Conservation (phyloP, 2,329 filamentous ascomycete genomes). For the Epichloe amarillans region DNA sequence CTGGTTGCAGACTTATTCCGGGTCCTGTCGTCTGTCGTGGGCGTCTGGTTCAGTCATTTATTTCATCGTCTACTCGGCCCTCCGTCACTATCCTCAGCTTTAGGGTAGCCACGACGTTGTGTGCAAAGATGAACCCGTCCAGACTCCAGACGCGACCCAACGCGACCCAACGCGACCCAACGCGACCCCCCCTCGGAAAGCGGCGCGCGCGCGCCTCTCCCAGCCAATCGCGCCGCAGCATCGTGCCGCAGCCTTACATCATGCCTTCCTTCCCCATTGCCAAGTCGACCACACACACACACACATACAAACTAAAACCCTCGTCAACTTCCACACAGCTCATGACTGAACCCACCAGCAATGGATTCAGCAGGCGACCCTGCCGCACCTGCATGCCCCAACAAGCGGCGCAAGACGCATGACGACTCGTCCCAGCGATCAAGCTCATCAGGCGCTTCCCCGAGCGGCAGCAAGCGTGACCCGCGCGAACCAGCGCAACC, state of each 20-base stretch:
- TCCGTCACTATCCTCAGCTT: too few relatives aligned
- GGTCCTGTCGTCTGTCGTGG: too few relatives aligned
- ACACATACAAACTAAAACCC: neutral
- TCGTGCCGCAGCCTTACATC: neutral
- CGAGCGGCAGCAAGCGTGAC: neutral
- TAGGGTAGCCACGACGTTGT: too few relatives aligned
- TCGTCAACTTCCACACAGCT: neutral
- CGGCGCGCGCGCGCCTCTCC: neutral
- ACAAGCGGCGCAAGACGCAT: slow-evolving; percentile 21
- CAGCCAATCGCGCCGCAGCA: neutral
- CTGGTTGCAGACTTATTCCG: too few relatives aligned
- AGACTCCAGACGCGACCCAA: too few relatives aligned
- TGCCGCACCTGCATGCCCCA: slow-evolving; percentile 13
- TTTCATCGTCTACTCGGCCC: too few relatives aligned
- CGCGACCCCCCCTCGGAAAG: too few relatives aligned
- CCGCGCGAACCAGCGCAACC: neutral
- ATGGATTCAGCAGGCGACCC: slow-evolving; percentile 19
- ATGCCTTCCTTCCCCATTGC: slow-evolving; percentile 1
- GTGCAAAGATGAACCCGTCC: too few relatives aligned
- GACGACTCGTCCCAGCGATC: slow-evolving; percentile 16
- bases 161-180: too few relatives aligned
- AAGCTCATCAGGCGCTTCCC: slow-evolving; percentile 11
- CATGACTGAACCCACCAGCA: neutral
- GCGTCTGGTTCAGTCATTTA: too few relatives aligned
- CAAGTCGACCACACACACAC: neutral